phyloP scores from a whole-genome alignment of 805 yeast genomes.

The Lachancea meyersii region DNA sequence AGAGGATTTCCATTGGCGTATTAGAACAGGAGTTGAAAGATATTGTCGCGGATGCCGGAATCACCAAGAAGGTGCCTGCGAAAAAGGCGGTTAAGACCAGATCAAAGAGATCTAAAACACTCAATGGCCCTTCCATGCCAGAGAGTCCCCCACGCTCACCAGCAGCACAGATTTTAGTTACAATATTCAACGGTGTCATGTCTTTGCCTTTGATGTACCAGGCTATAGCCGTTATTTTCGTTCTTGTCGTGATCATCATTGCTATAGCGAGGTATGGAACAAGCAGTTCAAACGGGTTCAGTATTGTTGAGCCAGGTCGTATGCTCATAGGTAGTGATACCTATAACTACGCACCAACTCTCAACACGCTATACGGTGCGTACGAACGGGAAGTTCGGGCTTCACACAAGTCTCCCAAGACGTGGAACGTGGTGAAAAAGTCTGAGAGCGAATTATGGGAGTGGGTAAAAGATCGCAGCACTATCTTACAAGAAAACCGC shows the following conservation, averaged over 20 bases:
- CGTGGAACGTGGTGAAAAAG: constrained; percentile 30
- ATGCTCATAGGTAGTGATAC: constrained; percentile 33
- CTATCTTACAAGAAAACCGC: constrained; percentile 9
- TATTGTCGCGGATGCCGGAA: constrained; percentile 25
- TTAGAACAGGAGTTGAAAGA: constrained; percentile 39
- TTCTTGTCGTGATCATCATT: constrained; percentile 6
- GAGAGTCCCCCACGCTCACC: background rate
- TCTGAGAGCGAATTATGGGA: constrained; percentile 64
- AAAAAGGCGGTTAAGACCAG: constrained; percentile 10
- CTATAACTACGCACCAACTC: constrained; percentile 38
- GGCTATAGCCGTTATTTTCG: background rate
- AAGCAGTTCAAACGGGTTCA: background rate
- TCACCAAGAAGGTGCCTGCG: constrained; percentile 8
- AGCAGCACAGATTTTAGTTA: background rate
- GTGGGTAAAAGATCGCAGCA: constrained; percentile 53
- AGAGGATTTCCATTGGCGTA: constrained; percentile 47
- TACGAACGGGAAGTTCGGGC: constrained; percentile 24
- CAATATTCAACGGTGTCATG: background rate
- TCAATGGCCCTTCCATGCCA: background rate
- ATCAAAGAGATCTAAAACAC: constrained; percentile 15
- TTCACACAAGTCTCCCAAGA: constrained; percentile 9
- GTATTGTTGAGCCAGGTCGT: constrained; percentile 22
- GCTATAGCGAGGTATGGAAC: background rate
- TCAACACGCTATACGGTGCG: constrained; percentile 31
- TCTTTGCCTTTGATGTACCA: background rate